These are phyloP conservation scores for Peniophora sp. DNA, from an alignment of 1,284 basidiomycete species.

Conservation along the genomic window DNA sequence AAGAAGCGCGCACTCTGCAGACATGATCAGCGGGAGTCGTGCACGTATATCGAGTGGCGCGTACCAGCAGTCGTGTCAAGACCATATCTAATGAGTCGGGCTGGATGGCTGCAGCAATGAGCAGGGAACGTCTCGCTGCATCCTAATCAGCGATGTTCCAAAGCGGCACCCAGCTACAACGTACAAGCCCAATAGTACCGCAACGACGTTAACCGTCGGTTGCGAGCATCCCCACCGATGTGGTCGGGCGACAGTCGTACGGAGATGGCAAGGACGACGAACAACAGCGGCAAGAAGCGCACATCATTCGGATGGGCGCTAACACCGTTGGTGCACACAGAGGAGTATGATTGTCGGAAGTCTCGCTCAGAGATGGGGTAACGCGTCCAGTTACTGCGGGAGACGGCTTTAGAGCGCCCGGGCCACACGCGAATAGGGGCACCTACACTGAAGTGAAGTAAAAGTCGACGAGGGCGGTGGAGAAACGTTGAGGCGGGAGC, in stretches of 20 bases:
- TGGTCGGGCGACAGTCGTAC: constrained; percentile 80
- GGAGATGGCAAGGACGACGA: constrained; percentile 89
- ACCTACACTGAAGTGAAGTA: constrained; percentile 73
- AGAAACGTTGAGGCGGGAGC: constrained; percentile 68
- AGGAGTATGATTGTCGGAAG: constrained; percentile 76
- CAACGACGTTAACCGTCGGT: constrained; percentile 69
- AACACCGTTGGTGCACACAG: constrained; percentile 69
- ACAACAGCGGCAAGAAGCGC: constrained; percentile 84
- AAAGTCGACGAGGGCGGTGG: constrained; percentile 68
- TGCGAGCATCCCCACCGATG: constrained; percentile 72
- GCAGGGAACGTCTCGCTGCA: constrained; percentile 74
- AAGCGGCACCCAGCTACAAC: too few relatives aligned
- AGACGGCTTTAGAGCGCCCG: constrained; percentile 1
- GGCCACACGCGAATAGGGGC: constrained; percentile 3
- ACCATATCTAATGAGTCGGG: constrained; percentile 87
- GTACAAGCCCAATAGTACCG: constrained; percentile 92
- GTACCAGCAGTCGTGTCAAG: constrained; percentile 77
- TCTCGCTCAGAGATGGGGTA: constrained; percentile 87
- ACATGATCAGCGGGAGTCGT: constrained; percentile 2
- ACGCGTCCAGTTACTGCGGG: constrained; percentile 82
- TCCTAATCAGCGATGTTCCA: constrained; percentile 2
- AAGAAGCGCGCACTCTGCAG: constrained; percentile 89
- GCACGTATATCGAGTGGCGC: constrained; percentile 14
- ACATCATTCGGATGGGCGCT: constrained; percentile 77
- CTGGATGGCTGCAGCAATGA: constrained; percentile 86